Conservation (phyloP, 2,329 filamentous ascomycete genomes). For the Pseudocercospora eumusae region DNA sequence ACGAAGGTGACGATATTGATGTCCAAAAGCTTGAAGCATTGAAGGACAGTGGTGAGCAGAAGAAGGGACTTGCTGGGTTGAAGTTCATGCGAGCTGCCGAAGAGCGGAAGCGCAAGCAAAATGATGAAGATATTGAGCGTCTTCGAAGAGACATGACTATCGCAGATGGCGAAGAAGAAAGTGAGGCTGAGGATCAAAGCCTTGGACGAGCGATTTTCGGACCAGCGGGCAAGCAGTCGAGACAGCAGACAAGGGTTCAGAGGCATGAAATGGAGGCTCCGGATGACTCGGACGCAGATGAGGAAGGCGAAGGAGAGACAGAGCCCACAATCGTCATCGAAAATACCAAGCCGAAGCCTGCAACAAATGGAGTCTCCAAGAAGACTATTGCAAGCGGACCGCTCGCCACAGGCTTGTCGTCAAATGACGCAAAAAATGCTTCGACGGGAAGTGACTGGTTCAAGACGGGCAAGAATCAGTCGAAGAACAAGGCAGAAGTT, state of each 20-base stretch:
- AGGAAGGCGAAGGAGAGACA: conserved; percentile 34
- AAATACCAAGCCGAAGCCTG: conserved; percentile 25
- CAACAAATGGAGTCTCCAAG: conserved; percentile 30
- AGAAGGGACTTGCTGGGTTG: conserved; percentile 72
- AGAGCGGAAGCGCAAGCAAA: conserved; percentile 71
- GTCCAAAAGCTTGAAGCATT: conserved; percentile 46
- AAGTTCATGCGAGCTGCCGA: conserved; percentile 95
- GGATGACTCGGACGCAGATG: conserved; percentile 51
- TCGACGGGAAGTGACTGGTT: conserved; percentile 27
- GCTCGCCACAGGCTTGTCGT: conserved; percentile 29
- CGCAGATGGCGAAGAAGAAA: conserved; percentile 62
- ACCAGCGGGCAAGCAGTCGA: conserved; percentile 43
- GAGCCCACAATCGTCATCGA: conserved; percentile 42
- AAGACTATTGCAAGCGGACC: conserved; percentile 34
- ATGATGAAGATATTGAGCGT: conserved; percentile 65
- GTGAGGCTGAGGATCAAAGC: conserved; percentile 54
- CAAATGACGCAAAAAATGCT: conserved; percentile 3
- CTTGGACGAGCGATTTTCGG: conserved; percentile 73
- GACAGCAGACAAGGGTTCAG: conserved; percentile 40
- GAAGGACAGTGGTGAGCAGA: conserved; percentile 44
- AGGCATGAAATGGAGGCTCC: conserved; percentile 64
- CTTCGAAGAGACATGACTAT: conserved; percentile 69
- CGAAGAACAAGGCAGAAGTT: conserved; percentile 27
- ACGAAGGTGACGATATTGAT: conserved; percentile 61
- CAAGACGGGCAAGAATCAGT: conserved; percentile 27